Evolutionary conservation across 371 early-diverging fungal genomes (phyloP), one percentile per base, ranked within the genome.

Genomic region (Batkoa obscura): DNA sequence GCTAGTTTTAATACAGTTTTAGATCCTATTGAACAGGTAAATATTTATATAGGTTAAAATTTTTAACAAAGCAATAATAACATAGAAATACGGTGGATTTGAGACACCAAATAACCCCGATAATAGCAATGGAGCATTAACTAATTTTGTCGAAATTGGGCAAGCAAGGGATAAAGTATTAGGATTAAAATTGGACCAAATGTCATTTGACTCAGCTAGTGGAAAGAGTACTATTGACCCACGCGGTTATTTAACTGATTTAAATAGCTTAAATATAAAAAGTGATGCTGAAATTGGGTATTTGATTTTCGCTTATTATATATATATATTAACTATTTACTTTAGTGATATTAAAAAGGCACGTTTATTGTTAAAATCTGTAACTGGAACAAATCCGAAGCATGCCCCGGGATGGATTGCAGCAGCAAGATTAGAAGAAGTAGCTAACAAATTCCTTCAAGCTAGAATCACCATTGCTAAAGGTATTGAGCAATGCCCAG

Each of bases 361-460:
- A 0, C 76, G 96, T 4, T 67, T 81, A 41, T 67, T 97, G 52
- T 72, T 95, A 9, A 79, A 80, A 43, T 91, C 93, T 0, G 90
- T 94, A 36, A 91, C 83, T 36, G 79, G 76, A 2, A 86, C 96
- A 0, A 94, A 94, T 66, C 94, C 94, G 1, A 87, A 84, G 58
- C 87, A 93, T 59, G 92, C 92, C 3, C 90, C 95, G 13, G 93
- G 92, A 41, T 97, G 98, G 96, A 94, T 95, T 65, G 95, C 95
- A 1, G 91, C 93, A 8, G 96, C 98, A 17, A 81, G 96, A 55
- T 65, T 95, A 43, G 98, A 97, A 65, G 94, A 97, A 63, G 80
- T 84, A 0, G 91, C 93, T 1, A 84, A 86, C 13, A 84, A 92
- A 60, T 65, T 79, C 45, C 73, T 75, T 1, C 80, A 83, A 17